Percentiles rank a stretch among this genome's conserved stretches.
phyloP scores from a whole-genome alignment of 2,329 filamentous ascomycete genomes.

The Rasamsonia emersonii region DNA sequence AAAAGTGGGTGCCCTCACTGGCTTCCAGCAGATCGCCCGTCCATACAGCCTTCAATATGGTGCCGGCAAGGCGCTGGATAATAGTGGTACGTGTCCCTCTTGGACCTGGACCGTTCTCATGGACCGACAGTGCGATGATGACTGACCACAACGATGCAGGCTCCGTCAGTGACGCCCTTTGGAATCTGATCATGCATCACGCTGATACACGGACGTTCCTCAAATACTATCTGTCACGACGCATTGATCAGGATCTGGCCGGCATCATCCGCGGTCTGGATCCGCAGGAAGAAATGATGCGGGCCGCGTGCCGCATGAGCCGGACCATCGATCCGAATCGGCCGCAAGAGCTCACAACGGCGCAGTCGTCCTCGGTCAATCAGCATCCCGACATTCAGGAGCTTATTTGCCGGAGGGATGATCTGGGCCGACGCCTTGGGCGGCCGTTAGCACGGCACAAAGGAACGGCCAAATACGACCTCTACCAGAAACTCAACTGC shows the following conservation, averaged over 20 bases:
- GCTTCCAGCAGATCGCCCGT: conserved; percentile 7
- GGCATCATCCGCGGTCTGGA: conserved; percentile 14
- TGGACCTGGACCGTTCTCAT: background rate
- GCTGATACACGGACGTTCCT: conserved; percentile 12
- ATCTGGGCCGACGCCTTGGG: conserved; percentile 2
- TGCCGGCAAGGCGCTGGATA: conserved; percentile 8
- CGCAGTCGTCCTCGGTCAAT: conserved; percentile 16
- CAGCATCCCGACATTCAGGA: conserved; percentile 10
- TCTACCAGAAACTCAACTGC: conserved; percentile 9
- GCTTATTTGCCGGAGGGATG: conserved; percentile 8
- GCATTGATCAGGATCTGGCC: conserved; percentile 10
- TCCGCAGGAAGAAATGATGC: conserved; percentile 15
- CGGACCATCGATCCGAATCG: conserved; percentile 15
- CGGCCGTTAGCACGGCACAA: conserved; percentile 7
- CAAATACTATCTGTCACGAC: conserved; percentile 12
- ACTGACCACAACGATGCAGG: background rate
- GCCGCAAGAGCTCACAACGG: conserved; percentile 13
- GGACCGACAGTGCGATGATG: background rate
- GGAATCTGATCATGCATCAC: conserved; percentile 24
- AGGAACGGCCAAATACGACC: conserved; percentile 7
- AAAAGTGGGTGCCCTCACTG: conserved; percentile 7
- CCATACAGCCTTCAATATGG: conserved; percentile 8
- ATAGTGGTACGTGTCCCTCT: conserved; percentile 1
- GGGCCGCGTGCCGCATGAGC: conserved; percentile 14
- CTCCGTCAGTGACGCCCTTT: conserved; percentile 19